Evolutionary conservation across 805 yeast genomes (phyloP).

Genomic region (Ogataea dorogensis): DNA sequence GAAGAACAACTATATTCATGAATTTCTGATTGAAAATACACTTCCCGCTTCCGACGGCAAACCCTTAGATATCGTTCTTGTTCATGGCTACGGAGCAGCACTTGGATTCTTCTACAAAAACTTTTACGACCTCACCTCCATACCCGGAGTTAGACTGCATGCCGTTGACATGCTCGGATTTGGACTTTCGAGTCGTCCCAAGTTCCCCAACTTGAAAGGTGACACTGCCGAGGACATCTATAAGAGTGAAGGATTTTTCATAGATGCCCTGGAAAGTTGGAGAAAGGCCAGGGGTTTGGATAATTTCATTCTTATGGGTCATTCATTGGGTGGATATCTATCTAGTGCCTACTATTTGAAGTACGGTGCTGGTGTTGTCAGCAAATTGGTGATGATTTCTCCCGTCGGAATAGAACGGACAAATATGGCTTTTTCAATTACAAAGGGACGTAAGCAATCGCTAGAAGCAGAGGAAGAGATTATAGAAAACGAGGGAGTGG

Average conservation of each 20-base stretch:
- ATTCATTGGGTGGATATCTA: conserved; percentile 77
- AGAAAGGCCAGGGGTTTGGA: conserved; percentile 46
- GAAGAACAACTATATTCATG: conserved; percentile 58
- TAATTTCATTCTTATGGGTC: conserved; percentile 65
- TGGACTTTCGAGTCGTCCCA: conserved; percentile 65
- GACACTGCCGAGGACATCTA: conserved; percentile 39
- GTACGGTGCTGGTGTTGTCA: conserved; percentile 48
- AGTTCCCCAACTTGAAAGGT: conserved; percentile 29
- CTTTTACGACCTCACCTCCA: conserved; percentile 48
- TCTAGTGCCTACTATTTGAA: conserved; percentile 62
- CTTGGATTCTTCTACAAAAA: conserved; percentile 77
- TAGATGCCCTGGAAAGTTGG: conserved; percentile 65
- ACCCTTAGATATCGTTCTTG: conserved; percentile 49
- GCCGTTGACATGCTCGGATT: conserved; percentile 72
- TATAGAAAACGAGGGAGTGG: conserved; percentile 29
- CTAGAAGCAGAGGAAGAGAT: conserved; percentile 19
- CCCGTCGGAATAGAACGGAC: conserved; percentile 79
- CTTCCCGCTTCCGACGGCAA: conserved; percentile 22
- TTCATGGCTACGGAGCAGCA: conserved; percentile 94
- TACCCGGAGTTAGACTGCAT: conserved; percentile 59
- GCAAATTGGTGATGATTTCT: conserved; percentile 60
- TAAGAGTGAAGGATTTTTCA: conserved; percentile 56
- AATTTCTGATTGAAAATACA: conserved; percentile 54
- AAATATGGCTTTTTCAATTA: conserved; percentile 41
- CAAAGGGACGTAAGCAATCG: conserved; percentile 6